Conservation (phyloP, 495 filamentous ascomycete genomes). For the Neurospora terricola region DNA sequence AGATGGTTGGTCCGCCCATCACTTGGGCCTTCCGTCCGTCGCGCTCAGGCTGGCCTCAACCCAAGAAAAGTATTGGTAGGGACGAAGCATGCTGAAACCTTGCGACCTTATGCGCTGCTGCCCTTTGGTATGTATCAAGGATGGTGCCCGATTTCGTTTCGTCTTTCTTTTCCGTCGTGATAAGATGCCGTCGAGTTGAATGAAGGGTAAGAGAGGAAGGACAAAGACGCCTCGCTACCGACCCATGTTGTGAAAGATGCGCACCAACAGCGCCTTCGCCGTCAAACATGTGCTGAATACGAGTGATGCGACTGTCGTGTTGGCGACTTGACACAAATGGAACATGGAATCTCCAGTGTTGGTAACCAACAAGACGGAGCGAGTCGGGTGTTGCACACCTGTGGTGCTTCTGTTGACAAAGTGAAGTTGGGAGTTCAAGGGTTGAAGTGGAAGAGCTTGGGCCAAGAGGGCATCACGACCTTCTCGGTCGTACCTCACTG, state of each 20-base stretch:
- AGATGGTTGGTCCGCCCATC: not conserved
- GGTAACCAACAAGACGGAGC: not conserved
- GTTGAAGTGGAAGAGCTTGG: not conserved
- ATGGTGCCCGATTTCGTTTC: not conserved
- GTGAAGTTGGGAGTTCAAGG: not conserved
- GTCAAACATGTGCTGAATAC: not conserved
- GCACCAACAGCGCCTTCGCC: not conserved
- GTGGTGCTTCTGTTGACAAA: not conserved
- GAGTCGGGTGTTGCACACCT: not conserved
- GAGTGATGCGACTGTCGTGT: not conserved
- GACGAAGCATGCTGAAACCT: not conserved
- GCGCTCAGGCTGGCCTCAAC: not conserved
- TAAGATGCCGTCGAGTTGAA: not conserved
- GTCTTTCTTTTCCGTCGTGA: not conserved
- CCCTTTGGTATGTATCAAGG: not conserved
- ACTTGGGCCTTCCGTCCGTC: not conserved
- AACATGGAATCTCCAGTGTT: not conserved
- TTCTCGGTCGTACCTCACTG: not conserved
- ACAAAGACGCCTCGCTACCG: not conserved
- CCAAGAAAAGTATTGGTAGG: not conserved
- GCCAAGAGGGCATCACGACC: not conserved
- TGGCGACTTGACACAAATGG: not conserved
- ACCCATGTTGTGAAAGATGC: not conserved
- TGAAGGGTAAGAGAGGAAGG: not conserved
- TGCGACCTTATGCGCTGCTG: not conserved